Evolutionary conservation across 1,284 basidiomycete genomes (phyloP), one percentile per base, ranked within the genome.

Genomic region (Pseudozyma thailandica): DNA sequence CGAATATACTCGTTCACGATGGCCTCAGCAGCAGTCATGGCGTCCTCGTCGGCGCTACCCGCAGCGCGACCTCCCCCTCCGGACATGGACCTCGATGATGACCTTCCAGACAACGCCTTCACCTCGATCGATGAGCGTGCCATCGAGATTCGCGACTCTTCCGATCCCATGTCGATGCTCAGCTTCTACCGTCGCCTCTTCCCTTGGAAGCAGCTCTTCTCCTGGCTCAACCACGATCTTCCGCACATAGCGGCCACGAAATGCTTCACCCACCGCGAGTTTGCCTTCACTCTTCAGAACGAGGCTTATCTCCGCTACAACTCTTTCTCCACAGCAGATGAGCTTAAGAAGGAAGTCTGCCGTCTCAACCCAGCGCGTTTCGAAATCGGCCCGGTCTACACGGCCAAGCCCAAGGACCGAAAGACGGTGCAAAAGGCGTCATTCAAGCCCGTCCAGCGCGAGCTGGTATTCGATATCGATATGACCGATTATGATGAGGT

Each of bases 401-500:
- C 89, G 55, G 91, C 90, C 9, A 87, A 91, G 92, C 94, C 94
- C 6, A 88, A 90, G 78, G 95, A 98, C 85, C 91, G 90, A 78
- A 96, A 95, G 82, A 91, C 91, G 0, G 86, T 94, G 35, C 89
- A 90, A 2, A 86, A 91, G 6, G 87, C 89, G 7, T 88, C 88
- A 2, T 90, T 98, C 78, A 87, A 88, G 47, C 93, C 95, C 0
- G 84, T 89, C 25, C 88, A 89, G 61, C 91, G 96, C 68, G 95
- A 98, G 83, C 89, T 99, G 28, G 96, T 99, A 1, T 97, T 99
- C 81, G 96, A 98, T 89, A 97, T 99, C 82, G 95, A 99, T 84
- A 97, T 99, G 94, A 96, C 95, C 16, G 95, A 99, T 85, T 99
- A 99, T 85, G 96, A 99, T 83, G 87, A 90, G 59, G 89, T 98